phyloP scores from a whole-genome alignment of 2,329 filamentous ascomycete species.

The Exophiala spinifera region DNA sequence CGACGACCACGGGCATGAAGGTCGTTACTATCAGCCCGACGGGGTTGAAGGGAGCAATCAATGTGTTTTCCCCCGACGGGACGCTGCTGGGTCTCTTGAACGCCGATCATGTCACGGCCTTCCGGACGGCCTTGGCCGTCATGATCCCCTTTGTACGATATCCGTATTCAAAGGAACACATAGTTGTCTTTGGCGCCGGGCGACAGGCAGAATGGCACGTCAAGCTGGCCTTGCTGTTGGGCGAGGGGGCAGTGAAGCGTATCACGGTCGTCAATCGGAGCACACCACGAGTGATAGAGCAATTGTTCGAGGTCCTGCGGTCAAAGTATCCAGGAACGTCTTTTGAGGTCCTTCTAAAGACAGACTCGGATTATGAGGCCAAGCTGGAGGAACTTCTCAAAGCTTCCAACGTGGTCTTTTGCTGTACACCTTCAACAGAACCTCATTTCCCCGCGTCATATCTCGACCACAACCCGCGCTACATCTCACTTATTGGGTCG shows the following conservation, averaged over 20 bases:
- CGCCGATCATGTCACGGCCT: conserved; percentile 72
- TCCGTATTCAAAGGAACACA: conserved; percentile 14
- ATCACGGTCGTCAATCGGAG: conserved; percentile 75
- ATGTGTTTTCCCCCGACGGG: conserved; percentile 63
- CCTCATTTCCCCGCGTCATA: conserved; percentile 43
- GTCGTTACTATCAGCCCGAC: conserved; percentile 61
- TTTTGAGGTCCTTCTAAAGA: conserved; percentile 50
- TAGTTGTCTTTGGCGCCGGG: conserved; percentile 50
- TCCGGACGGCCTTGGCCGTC: conserved; percentile 72
- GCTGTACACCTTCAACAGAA: conserved; percentile 47
- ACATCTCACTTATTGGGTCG: conserved; percentile 53
- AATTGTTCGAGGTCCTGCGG: conserved; percentile 38
- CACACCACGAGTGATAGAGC: conserved; percentile 55
- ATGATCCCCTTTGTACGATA: conserved; percentile 45
- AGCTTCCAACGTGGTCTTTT: conserved; percentile 47
- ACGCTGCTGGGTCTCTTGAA: conserved; percentile 66
- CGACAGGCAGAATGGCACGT: conserved; percentile 52
- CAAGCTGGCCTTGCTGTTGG: conserved; percentile 49
- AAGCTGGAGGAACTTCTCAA: conserved; percentile 33
- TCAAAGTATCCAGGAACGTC: conserved; percentile 37
- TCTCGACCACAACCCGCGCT: conserved; percentile 40
- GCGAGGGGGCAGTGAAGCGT: conserved; percentile 48
- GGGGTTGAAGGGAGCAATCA: conserved; percentile 63
- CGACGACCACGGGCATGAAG: conserved; percentile 65
- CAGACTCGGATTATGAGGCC: conserved; percentile 53